Evolutionary conservation across 441 rosid genomes (phyloP), one percentile per base, ranked within the genome.

Genomic region (Erysimum pusillum): DNA sequence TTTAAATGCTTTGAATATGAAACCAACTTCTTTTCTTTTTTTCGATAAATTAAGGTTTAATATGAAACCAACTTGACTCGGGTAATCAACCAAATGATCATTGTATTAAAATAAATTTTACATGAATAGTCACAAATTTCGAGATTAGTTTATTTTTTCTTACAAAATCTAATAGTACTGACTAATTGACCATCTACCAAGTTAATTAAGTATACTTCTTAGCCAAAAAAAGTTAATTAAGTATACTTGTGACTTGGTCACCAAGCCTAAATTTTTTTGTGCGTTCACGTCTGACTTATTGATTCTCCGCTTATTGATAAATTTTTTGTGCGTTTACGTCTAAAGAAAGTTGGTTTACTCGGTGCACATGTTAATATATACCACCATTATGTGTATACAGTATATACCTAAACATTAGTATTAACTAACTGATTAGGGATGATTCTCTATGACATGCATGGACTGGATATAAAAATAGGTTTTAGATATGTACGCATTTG

Each of bases 381-480:
- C 53, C 44, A 62, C 54, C 44, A 39, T 14, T 18, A 64, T 20
- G 39, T 15, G 59, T 66, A 15, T 11, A 39, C 31, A 38, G 39
- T 61, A 10, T 65, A 10, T 61, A 48, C 31, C 35, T 51, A 61
- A 41, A 60, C 20, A 34, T n/a, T n/a, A 22, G 1, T 32, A 41
- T 76, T 61, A 12, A 67, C 39, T 67, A 39, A 20, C 31, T 25
- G 17, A n/a, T 70, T 28, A 31, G 67, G n/a, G 59, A 13, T 75
- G 52, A 48, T 75, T 57, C 22, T 41, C 5, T 34, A 20, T 52
- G 65, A n/a, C n/a, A n/a, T n/a, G 22, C 39, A 34, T 61, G 20
- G 51, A n/a, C 20, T 52, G 14, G 51, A 34, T 62, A 60, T 15
- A 12, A 53, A 61, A 32, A 15, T 49, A 39, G 39, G 7, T 31